Base-by-base conservation (phyloP, 163 green algal genomes). In the Picocystis sp. region DNA sequence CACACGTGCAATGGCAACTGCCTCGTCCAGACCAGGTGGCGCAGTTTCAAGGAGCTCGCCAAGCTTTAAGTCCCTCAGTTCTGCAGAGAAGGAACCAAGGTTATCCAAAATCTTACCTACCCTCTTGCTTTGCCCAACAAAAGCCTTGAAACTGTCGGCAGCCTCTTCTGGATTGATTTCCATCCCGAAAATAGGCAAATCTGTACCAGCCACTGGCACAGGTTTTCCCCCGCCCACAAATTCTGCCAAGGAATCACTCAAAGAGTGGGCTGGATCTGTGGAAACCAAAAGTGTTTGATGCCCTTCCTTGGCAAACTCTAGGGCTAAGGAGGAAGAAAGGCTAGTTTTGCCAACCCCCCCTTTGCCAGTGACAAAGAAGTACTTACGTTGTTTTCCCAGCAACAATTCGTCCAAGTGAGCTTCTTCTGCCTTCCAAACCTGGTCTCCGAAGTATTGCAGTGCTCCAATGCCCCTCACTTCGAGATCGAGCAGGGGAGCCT, bases 301-400 rank as follows among this genome's bases (percentile, higher is more conserved):
- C 0, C 86, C 90, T 10, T 59, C 77, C 5, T 70, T 70, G 11
- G 90, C 90, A 45, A 95, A 83, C 54, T 75, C 76, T 3, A 94
- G 74, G 1, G 88, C 90, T 52, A 98, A 68, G 2, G 76, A 87
- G 15, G 86, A 77, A 8, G 81, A 79, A 50, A 95, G 58, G 50
- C 74, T 92, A 10, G 87, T 98, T 70, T 98, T 98, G 51, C 90
- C 89, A 14, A 98, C 89, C 24, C 89, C 89, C 9, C 89, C 89
- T 71, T 95, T 95, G 34, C 86, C 86, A 12, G 86, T 86, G 24
- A 94, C 67, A 76, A 95, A 69, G 56, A 64, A 73, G 53, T 66
- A 71, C 42, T 65, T 71, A 19, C 34, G 51, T 53, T 38, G 5
- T 8, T 38, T 35, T 38, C 47, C 15, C 13, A 45, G n/a, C n/a